phyloP scores from a whole-genome alignment of 345 rosid species.

The Physaria fendleri region DNA sequence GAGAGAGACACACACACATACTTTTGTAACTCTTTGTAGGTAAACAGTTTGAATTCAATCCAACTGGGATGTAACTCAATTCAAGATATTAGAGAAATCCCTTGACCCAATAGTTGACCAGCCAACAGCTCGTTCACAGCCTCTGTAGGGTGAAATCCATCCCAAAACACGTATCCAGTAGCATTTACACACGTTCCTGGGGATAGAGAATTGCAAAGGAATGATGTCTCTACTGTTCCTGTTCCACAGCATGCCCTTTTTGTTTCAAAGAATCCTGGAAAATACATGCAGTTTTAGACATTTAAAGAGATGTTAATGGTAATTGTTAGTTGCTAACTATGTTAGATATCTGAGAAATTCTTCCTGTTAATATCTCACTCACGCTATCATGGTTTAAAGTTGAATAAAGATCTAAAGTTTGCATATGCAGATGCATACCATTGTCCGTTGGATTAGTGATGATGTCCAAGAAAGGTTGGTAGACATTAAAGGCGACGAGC shows the following conservation, averaged over 20 bases:
- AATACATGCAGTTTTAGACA: slow-evolving; percentile 5
- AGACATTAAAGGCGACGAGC: slow-evolving; percentile 68
- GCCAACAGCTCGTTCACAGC: slow-evolving; percentile 67
- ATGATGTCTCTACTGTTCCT: slow-evolving; percentile 71
- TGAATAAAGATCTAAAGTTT: slow-evolving; percentile 8
- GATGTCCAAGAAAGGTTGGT: slow-evolving; percentile 72
- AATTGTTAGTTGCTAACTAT: neutral
- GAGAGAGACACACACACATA: neutral
- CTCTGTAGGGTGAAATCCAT: slow-evolving; percentile 93
- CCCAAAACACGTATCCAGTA: slow-evolving; percentile 82
- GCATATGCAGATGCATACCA: slow-evolving; percentile 38
- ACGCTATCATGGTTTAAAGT: neutral
- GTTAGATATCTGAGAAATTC: neutral
- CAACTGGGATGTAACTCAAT: slow-evolving; percentile 7
- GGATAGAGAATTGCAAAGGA: slow-evolving; percentile 66
- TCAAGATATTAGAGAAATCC: slow-evolving; percentile 66
- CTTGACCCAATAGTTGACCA: slow-evolving; percentile 55
- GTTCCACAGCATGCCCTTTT: slow-evolving; percentile 91
- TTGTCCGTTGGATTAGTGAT: slow-evolving; percentile 50
- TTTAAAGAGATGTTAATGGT: neutral
- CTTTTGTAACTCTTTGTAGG: slow-evolving; percentile 12
- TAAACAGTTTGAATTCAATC: slow-evolving; percentile 9
- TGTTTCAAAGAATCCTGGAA: slow-evolving; percentile 76
- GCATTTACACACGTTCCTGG: slow-evolving; percentile 78
- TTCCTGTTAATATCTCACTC: neutral